Evolutionary conservation across 495 filamentous ascomycete genomes (phyloP), one percentile per base, ranked within the genome.

Genomic region (Penicillium canescens): DNA sequence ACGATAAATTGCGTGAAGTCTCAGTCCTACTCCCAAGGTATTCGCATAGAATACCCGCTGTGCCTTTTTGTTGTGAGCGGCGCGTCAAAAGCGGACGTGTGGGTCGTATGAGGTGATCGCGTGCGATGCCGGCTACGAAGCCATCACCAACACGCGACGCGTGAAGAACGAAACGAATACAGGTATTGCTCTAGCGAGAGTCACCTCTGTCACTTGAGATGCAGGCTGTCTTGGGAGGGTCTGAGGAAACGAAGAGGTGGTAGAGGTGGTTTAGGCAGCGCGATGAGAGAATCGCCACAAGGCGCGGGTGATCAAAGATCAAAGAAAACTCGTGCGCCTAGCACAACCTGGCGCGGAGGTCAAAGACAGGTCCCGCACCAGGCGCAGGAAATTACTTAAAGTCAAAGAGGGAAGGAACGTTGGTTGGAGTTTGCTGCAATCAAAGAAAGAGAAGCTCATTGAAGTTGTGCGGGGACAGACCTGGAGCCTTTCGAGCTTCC

Each of bases 91-190:
- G 21, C 21, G 42, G 38, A 43, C 38, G 57, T 16, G 48, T 46
- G 50, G 34, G 54, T 45, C 43, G 52, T 50, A 39, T 58, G 34
- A 35, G 47, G 35, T 62, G 53, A 63, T 67, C 61, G 69, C 61
- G 66, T 64, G 56, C 60, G 56, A 45, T 40, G 55, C 49, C 31
- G 62, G 59, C 59, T 73, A 70, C 40, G 62, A 54, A 57, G 65
- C 70, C 72, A 75, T 73, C 43, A 60, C 70, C 65, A 39, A 59
- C 52, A 67, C 58, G 57, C 55, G 57, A 64, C 63, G 63, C 57
- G 63, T 57, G 56, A 26, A 38, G n/a, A 54, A 18, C 10, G 16
- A 35, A 24, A 16, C 13, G 16, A 26, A 13, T 14, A 20, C 26
- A 10, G 36, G 35, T 14, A 33, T 14, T 16, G 23, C 18, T 11